A percentile compares a stretch with the other conserved stretches of the same genome.
phyloP scores from a whole-genome alignment of 495 filamentous ascomycete species.

The Penicillium tannophilum region DNA sequence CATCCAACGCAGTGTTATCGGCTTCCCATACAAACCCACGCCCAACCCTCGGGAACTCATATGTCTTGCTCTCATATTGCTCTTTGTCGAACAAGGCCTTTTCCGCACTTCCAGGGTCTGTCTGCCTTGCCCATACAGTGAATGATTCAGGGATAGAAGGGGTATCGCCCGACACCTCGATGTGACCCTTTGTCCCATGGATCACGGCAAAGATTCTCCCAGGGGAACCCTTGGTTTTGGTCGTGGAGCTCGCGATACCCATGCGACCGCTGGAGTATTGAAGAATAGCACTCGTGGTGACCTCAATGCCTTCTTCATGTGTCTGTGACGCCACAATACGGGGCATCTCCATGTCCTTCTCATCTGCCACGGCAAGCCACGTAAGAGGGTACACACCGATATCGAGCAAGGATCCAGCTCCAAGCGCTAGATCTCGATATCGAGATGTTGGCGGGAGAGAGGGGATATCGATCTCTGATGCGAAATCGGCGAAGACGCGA shows the following conservation, averaged over 20 bases:
- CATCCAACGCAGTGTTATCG: conserved; percentile 26
- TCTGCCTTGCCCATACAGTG: conserved; percentile 19
- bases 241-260: conserved; percentile 26
- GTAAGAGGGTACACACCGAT: conserved; percentile 30
- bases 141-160: conserved; percentile 24
- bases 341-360: conserved; percentile 11
- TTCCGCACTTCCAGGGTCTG: conserved; percentile 1
- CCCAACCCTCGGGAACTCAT: conserved; percentile 15
- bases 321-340: conserved; percentile 20
- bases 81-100: conserved; percentile 8
- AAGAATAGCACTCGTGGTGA: conserved; percentile 22
- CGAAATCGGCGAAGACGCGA: conserved; percentile 13
- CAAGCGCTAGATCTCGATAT: conserved; percentile 16
- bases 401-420: conserved; percentile 23
- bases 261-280: conserved; percentile 19
- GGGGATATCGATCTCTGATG: conserved; percentile 11
- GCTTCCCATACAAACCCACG: conserved; percentile 25
- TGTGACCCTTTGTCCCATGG: conserved; percentile 23
- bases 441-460: conserved; percentile 9
- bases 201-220: conserved; percentile 16
- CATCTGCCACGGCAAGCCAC: conserved; percentile 22
- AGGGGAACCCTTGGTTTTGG: conserved; percentile 12
- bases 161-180: conserved; percentile 23
- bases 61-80: conserved; percentile 5
- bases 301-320: conserved; percentile 25